Evolutionary conservation across 2,329 filamentous ascomycete species (phyloP), one percentile per base, ranked within the genome.

Genomic region (Raffaelea albimanens): DNA sequence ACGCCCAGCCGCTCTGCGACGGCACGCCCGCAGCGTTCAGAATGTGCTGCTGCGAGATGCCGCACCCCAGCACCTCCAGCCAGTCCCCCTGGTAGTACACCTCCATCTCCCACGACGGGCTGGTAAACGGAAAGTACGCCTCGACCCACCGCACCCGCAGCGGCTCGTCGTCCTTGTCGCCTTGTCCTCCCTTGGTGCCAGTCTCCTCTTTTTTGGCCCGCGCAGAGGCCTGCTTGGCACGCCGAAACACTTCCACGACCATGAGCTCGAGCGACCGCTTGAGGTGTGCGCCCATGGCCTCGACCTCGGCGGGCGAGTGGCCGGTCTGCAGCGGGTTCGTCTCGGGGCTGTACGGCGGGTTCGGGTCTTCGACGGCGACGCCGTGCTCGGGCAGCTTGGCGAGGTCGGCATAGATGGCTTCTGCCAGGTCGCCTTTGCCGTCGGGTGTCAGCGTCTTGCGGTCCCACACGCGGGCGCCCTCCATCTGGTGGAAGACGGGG

Each of bases 401-500:
- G 23, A 94, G 56, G 59, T 95, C 87, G 33, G 73, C 73, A 68
- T 75, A 78, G 8, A 97, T 81, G 13, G 78, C 76, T 16, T 78
- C 69, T 1, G 77, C 77, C 18, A 89, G 62, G 53, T 84, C 75
- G 18, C 72, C 73, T 50, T 65, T 70, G 47, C 69, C 72, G 40
- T 76, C 77, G 61, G 23, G 62, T 71, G 2, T 22, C 34, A 19
- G n/a, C 23, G n/a, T 23, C 25, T 5, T 16, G 21, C 87, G 78
- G 60, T 93, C 85, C 91, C 93, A 98, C 46, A 89, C 83, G 56
- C 85, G 76, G 9, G 91, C 91, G 13, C 89, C 91, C 64, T 98
- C 93, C 90, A 97, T 97, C 68, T 98, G 93, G 67, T 98, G 93
- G 66, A 98, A 98, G 50, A 95, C 81, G 0, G 93, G 93, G 66